Percentiles rank a stretch among this genome's conserved stretches.
Conservation (phyloP, 768 basidiomycete species). For the Trichaptum fuscoviolaceum region DNA sequence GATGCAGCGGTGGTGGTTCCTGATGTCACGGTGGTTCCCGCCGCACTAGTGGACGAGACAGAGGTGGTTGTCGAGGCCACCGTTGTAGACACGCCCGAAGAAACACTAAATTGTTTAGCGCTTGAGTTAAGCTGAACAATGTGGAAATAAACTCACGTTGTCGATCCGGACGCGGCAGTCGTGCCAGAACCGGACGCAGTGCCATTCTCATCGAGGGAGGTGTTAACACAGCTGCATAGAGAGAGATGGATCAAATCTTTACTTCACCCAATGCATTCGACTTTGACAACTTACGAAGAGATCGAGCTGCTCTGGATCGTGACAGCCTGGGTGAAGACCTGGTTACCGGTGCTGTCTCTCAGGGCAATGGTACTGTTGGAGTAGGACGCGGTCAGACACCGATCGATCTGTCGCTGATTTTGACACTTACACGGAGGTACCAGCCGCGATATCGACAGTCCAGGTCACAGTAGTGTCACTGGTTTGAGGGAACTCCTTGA, state of each 20-base stretch:
- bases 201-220: constrained; percentile 14
- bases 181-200: constrained; percentile 10
- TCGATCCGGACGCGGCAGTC: constrained; percentile 5
- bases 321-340: constrained; percentile 47
- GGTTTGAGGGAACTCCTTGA: constrained; percentile 48
- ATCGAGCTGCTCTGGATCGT: constrained; percentile 35
- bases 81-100: no score
- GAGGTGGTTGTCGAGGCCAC: no score
- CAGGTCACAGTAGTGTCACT: constrained; percentile 44
- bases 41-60: no score
- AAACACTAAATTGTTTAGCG: no score
- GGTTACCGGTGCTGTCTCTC: constrained; percentile 53
- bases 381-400: constrained; percentile 4
- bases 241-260: background rate
- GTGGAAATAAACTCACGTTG: background rate
- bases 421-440: constrained; percentile 42
- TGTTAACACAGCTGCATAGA: constrained; percentile 22
- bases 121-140: no score
- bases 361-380: constrained; percentile 43
- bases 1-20: background rate
- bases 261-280: background rate
- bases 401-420: background rate
- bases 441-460: constrained; percentile 42
- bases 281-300: constrained; percentile 26
- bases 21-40: no score